Evolutionary conservation across 441 rosid species (phyloP).

Genomic region (Brassica balearica): DNA sequence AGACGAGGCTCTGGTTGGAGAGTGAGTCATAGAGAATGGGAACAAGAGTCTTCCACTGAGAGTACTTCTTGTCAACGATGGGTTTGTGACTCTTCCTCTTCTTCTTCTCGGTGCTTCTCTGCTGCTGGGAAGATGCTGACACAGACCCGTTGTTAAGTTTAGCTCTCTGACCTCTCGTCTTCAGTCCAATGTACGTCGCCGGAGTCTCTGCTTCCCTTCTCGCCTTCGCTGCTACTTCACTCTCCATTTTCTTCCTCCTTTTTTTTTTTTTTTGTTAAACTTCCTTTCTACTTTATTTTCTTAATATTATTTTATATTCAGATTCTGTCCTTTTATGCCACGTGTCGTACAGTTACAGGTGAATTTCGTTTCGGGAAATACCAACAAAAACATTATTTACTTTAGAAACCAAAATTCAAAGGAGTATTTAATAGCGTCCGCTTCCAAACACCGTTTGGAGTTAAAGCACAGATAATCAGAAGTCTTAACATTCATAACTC

Average conservation of each 20-base stretch:
- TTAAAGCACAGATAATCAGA: not conserved
- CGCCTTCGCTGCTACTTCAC: constrained; percentile 33
- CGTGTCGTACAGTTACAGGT: constrained; percentile 2
- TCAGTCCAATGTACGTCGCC: constrained; percentile 44
- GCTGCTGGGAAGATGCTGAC: constrained; percentile 29
- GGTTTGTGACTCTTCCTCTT: constrained; percentile 45
- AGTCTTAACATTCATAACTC: constrained; percentile 12
- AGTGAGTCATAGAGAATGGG: constrained; percentile 96
- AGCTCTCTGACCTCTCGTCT: constrained; percentile 69
- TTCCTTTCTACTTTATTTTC: not conserved
- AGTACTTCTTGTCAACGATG: constrained; percentile 70
- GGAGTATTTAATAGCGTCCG: no score
- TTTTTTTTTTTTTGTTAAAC: not conserved
- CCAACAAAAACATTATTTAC: not conserved
- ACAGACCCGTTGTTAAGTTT: constrained; percentile 60
- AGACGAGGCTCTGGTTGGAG: constrained; percentile 84
- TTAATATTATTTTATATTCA: constrained; percentile 6
- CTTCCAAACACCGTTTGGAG: no score
- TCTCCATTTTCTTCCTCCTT: constrained; percentile 22
- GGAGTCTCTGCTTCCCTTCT: constrained; percentile 18
- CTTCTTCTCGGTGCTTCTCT: constrained; percentile 17
- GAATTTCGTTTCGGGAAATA: not conserved
- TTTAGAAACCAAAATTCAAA: no score
- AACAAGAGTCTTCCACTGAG: constrained; percentile 88
- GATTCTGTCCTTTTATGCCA: constrained; percentile 13